Evolutionary conservation across 1,284 basidiomycete genomes (phyloP).

Genomic region (Polyporus tsugae): DNA sequence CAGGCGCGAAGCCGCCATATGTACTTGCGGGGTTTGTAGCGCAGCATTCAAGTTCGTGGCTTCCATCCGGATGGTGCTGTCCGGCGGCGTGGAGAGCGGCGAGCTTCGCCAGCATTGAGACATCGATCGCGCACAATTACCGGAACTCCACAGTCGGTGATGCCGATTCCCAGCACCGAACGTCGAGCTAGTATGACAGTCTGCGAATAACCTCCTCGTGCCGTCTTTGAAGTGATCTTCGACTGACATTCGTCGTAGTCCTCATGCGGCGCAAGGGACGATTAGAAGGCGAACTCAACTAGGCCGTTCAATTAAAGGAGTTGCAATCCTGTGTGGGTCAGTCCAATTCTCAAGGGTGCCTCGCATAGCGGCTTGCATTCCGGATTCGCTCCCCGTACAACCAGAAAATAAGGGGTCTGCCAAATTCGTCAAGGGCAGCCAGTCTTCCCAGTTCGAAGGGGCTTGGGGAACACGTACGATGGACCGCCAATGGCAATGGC

Average conservation of each 20-base stretch:
- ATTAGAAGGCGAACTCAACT: background rate
- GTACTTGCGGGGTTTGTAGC: background rate
- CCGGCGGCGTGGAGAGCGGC: background rate
- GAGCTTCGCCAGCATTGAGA: background rate
- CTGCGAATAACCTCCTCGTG: background rate
- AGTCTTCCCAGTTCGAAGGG: background rate
- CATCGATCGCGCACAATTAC: background rate
- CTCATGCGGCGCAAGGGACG: background rate
- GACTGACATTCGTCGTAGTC: background rate
- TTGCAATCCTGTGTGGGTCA: background rate
- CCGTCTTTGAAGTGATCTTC: too few relatives aligned
- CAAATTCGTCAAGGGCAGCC: background rate
- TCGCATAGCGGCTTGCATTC: conserved; percentile 17
- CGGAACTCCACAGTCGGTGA: background rate
- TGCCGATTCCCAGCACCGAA: background rate
- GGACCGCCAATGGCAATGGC: conserved; percentile 69
- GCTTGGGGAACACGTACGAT: conserved; percentile 53
- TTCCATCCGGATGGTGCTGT: background rate
- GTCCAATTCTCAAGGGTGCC: background rate
- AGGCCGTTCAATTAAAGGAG: background rate
- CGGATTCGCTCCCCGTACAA: conserved; percentile 17
- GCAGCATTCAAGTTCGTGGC: background rate
- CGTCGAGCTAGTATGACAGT: background rate
- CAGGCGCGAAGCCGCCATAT: background rate
- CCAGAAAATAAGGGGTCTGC: conserved; percentile 58